A percentile compares a stretch with the other conserved stretches of the same genome.
phyloP scores from a whole-genome alignment of 495 filamentous ascomycete species.

The Penicillium cinerascens region DNA sequence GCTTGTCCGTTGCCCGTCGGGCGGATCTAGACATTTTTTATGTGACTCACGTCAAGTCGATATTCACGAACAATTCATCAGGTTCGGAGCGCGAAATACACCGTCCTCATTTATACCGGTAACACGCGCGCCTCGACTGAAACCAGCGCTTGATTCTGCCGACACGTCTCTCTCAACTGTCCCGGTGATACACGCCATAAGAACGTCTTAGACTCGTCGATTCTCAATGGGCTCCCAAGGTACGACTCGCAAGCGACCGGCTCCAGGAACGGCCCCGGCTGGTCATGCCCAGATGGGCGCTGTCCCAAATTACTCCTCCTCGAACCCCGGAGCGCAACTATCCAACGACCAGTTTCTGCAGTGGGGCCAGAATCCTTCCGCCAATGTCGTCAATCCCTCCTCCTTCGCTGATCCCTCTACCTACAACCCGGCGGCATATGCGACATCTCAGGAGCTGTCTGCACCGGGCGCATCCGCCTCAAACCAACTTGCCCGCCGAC shows the following conservation, averaged over 20 bases:
- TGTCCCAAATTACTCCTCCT: slow-evolving; percentile 30
- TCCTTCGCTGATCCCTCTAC: slow-evolving; percentile 34
- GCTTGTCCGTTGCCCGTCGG: slow-evolving; percentile 12
- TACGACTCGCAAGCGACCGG: slow-evolving; percentile 64
- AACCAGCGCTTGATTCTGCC: not conserved
- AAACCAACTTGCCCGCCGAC: slow-evolving; percentile 63
- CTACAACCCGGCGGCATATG: slow-evolving; percentile 39
- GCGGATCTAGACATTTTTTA: slow-evolving; percentile 10
- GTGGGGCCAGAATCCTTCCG: slow-evolving; percentile 46
- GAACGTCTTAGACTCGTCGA: slow-evolving; percentile 4
- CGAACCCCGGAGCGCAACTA: slow-evolving; percentile 35
- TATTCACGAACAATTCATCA: slow-evolving; percentile 6
- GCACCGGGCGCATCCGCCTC: slow-evolving; percentile 48
- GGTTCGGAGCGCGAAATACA: not conserved
- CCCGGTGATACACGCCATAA: slow-evolving; percentile 9
- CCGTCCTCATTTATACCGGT: not conserved
- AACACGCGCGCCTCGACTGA: not conserved
- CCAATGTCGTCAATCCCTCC: slow-evolving; percentile 32
- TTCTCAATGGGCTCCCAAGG: slow-evolving; percentile 42
- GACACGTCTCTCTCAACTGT: not conserved
- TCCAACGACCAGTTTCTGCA: slow-evolving; percentile 54
- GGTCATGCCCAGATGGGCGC: slow-evolving; percentile 44
- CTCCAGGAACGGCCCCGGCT: slow-evolving; percentile 63
- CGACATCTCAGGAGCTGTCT: slow-evolving; percentile 40
- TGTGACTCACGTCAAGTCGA: slow-evolving; percentile 14